Base-by-base conservation (phyloP, 1,284 basidiomycete genomes). In the Tetrapyrgos nigripes region DNA sequence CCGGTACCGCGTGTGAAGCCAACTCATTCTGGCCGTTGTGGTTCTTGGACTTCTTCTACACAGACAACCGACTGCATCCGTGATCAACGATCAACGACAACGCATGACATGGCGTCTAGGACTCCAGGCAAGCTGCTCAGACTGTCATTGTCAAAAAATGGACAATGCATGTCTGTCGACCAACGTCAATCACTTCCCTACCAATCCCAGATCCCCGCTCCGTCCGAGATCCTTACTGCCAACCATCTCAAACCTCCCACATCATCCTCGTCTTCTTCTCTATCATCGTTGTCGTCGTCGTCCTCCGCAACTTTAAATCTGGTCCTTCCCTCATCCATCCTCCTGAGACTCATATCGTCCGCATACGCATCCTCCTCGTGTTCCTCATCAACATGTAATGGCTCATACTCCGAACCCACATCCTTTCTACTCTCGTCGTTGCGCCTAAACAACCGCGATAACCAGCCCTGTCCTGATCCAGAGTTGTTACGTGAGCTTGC, bases 321-420 rank as follows among this genome's bases (percentile, higher is more conserved):
- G 21, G 40, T 19, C 28, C 56, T 47, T 17, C 50, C 45, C 10
- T 48, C 56, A 37, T 61, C 48, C 19, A 47, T 21, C 33, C 47
- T 54, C 14, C 45, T 50, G 21, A 51, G 29, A 23, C 27, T 46
- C 14, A 50, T 35, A 2, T 50, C 55, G 19, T 56, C 54, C 10
- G 57, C 59, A 40, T 6, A 11, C 8, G 5, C 37, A 6, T 9
- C 37, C n/a, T 54, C 52, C 13, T 55, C 55, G 14, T 49, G 24
- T 82, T 87, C 83, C 40, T 85, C 82, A 40, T 69, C 73, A 23
- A 72, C 76, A 43, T 71, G 74, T 55, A 90, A 83, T 55, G 85
- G 80, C 62, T 83, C 77, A 69, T 91, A 91, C 19, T 74, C 66
- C n/a, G 70, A 72, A 9, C 23, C 24, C 26, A 55, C 28, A 33